Conservation (phyloP, 176 grass and related monocot genomes). For the Triticum dicoccoides region DNA sequence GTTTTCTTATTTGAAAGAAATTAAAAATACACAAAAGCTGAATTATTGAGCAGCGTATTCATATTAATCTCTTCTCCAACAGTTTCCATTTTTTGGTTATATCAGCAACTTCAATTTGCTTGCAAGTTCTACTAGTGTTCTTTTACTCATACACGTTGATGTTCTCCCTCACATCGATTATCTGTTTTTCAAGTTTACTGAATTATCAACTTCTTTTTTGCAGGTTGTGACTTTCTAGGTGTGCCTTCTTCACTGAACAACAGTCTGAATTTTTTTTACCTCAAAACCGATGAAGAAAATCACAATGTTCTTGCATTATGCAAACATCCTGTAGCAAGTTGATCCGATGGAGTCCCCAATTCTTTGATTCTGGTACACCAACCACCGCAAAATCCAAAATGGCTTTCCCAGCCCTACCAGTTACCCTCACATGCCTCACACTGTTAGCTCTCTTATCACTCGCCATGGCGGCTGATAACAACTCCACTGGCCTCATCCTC, state of each 20-base stretch:
- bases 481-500: constrained; percentile 31
- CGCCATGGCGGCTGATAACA: not conserved
- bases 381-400: not conserved
- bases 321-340: not conserved
- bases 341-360: not conserved
- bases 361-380: not conserved
- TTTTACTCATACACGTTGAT: not conserved
- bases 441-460: not conserved
- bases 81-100: not conserved
- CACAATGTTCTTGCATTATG: not conserved
- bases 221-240: not conserved
- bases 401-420: not conserved
- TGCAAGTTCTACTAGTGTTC: not conserved
- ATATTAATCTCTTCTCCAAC: not conserved
- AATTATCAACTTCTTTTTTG: not conserved
- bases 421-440: constrained; percentile 26
- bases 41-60: not conserved
- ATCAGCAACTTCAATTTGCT: not conserved
- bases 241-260: not conserved
- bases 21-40: not conserved
- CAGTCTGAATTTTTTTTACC: not conserved
- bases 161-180: not conserved
- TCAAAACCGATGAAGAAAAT: not conserved
- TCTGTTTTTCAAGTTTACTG: not conserved
- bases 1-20: not conserved